Evolutionary conservation across 2,329 filamentous ascomycete species (phyloP).

Genomic region (Sclerotinia subarctica): DNA sequence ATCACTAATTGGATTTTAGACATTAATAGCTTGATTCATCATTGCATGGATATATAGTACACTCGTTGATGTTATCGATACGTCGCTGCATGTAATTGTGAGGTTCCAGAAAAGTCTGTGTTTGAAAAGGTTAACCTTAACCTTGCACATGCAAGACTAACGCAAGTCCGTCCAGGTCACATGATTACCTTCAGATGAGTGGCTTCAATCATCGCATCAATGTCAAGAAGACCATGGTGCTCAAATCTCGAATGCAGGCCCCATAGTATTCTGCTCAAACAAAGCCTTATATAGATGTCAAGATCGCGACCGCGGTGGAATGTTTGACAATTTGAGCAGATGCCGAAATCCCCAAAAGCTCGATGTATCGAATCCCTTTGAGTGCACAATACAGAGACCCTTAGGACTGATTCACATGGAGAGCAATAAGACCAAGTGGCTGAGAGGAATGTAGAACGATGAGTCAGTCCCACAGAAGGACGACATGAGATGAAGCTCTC

Average conservation of each 20-base stretch:
- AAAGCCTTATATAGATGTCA: neutral
- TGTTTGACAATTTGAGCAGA: neutral
- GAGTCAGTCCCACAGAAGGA: neutral
- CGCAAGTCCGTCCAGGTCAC: neutral
- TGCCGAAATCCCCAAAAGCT: neutral
- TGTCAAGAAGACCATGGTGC: neutral
- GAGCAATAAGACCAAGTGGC: neutral
- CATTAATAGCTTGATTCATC: neutral
- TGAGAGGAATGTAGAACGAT: neutral
- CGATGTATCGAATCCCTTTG: neutral
- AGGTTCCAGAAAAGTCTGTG: slow-evolving; percentile 4
- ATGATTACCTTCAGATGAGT: neutral
- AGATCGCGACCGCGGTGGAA: neutral
- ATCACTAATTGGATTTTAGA: neutral
- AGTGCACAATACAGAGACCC: neutral
- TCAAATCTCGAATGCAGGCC: too few species aligned
- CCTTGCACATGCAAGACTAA: slow-evolving; percentile 12
- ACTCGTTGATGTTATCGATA: neutral
- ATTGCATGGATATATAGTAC: neutral
- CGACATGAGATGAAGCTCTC: neutral
- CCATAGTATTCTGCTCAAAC: neutral
- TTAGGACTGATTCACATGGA: neutral
- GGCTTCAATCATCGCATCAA: neutral
- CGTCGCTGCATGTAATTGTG: neutral
- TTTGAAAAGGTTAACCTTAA: neutral